Evolutionary conservation across 371 early-diverging fungal genomes (phyloP).

Genomic region (Circinella minor): DNA sequence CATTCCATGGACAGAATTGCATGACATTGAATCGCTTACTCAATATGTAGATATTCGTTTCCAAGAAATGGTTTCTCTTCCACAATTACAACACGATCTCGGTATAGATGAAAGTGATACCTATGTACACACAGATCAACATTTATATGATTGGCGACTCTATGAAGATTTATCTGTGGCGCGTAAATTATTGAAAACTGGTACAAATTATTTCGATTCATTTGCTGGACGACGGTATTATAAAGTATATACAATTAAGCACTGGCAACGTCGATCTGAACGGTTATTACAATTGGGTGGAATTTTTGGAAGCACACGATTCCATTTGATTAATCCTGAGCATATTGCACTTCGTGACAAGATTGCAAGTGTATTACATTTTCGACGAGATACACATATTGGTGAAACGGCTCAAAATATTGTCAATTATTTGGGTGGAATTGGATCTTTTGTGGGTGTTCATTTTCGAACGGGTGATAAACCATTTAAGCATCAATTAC

Average conservation of each 20-base stretch:
- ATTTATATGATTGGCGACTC: constrained; percentile 52
- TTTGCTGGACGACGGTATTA: constrained; percentile 39
- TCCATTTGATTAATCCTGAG: constrained; percentile 28
- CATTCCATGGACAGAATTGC: constrained; percentile 40
- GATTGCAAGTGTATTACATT: constrained; percentile 32
- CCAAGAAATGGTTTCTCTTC: constrained; percentile 30
- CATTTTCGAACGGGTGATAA: constrained; percentile 49
- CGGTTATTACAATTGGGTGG: constrained; percentile 43
- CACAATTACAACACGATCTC: constrained; percentile 25
- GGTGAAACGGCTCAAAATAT: constrained; percentile 37
- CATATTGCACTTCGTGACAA: constrained; percentile 26
- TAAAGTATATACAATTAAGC: constrained; percentile 29
- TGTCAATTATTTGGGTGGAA: constrained; percentile 38
- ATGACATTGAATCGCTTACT: constrained; percentile 27
- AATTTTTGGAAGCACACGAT: constrained; percentile 44
- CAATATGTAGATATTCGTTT: constrained; percentile 24
- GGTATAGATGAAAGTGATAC: constrained; percentile 31
- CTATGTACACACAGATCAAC: constrained; percentile 37
- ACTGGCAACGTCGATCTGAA: constrained; percentile 30
- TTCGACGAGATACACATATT: constrained; percentile 38
- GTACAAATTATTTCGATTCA: constrained; percentile 39
- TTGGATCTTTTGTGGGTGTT: constrained; percentile 31
- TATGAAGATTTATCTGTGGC: constrained; percentile 35
- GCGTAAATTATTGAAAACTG: constrained; percentile 16
- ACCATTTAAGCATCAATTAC: constrained; percentile 31